These are phyloP conservation scores for Helicocarpus griseus DNA, from an alignment of 2,329 filamentous ascomycete genomes.

Conservation along the genomic window DNA sequence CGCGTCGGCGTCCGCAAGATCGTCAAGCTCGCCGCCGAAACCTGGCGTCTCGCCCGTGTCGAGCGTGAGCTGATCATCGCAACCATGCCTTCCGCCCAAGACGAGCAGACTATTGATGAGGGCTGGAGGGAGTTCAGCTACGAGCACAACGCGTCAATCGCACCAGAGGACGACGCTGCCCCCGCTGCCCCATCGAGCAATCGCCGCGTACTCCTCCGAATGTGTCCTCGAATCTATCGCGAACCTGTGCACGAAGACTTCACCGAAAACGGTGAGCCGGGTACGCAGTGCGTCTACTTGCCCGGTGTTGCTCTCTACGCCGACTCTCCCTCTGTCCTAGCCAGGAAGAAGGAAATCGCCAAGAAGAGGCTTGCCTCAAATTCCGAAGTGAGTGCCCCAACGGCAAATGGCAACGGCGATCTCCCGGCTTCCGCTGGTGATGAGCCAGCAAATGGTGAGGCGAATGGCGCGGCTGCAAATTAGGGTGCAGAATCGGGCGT, in stretches of 20 bases:
- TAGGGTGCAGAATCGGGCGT: background rate
- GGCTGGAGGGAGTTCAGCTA: slow-evolving; percentile 28
- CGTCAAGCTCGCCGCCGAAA: slow-evolving; percentile 49
- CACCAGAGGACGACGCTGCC: background rate
- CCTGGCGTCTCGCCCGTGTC: slow-evolving; percentile 48
- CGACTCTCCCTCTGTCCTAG: slow-evolving; percentile 35
- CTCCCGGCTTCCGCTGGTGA: background rate
- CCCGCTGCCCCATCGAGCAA: slow-evolving; percentile 1
- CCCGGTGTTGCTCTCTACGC: slow-evolving; percentile 42
- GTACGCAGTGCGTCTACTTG: slow-evolving; percentile 38
- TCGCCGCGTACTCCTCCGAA: slow-evolving; percentile 39
- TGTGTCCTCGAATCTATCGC: slow-evolving; percentile 45
- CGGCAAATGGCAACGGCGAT: background rate
- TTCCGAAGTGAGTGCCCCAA: slow-evolving; percentile 2
- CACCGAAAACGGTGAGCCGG: slow-evolving; percentile 36
- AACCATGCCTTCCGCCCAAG: slow-evolving; percentile 36
- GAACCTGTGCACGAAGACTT: slow-evolving; percentile 42
- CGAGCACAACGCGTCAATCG: slow-evolving; percentile 3
- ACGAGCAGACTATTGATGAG: slow-evolving; percentile 25
- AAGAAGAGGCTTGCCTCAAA: slow-evolving; percentile 16
- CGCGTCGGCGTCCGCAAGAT: slow-evolving; percentile 43
- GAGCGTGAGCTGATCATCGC: slow-evolving; percentile 48
- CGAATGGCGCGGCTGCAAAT: background rate
- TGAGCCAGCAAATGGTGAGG: background rate
- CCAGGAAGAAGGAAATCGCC: slow-evolving; percentile 30